These are phyloP conservation scores for Kitagawia praeruptora DNA, from an alignment of 129 eudicot species.

Conservation along the genomic window DNA sequence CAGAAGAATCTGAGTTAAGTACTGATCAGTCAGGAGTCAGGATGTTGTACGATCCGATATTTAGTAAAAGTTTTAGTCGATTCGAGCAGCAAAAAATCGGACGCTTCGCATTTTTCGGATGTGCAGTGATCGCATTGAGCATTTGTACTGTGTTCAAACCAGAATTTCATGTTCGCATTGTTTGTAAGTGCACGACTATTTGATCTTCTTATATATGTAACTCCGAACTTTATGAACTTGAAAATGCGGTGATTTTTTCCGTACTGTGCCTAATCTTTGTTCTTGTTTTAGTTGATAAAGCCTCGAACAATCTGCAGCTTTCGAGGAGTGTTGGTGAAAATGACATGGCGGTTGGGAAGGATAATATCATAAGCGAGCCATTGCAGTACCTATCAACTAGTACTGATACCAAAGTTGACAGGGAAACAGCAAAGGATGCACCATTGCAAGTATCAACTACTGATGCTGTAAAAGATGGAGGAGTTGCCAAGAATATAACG, in stretches of 20 bases:
- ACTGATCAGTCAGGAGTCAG: background rate
- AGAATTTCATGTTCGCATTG: conserved; percentile 22
- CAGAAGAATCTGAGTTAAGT: background rate
- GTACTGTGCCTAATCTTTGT: background rate
- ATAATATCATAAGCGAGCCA: conserved; percentile 8
- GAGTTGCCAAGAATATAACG: background rate
- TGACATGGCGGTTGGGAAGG: conserved; percentile 7
- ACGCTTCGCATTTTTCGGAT: conserved; percentile 26
- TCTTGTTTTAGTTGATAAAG: background rate
- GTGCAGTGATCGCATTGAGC: conserved; percentile 31
- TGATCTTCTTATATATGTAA: background rate
- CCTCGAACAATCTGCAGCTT: conserved; percentile 15
- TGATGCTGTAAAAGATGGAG: conserved; percentile 1
- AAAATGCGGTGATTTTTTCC: too few species aligned
- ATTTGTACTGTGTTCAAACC: conserved; percentile 35
- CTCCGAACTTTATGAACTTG: too few species aligned
- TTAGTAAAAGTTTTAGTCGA: conserved; percentile 47
- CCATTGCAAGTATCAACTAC: background rate
- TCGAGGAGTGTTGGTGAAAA: conserved; percentile 4
- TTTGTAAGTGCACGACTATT: conserved; percentile 24
- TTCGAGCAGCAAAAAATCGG: conserved; percentile 40
- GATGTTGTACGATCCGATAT: conserved; percentile 43
- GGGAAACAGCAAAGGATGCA: background rate
- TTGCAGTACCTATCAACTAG: background rate
- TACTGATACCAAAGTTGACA: conserved; percentile 7